A percentile compares a stretch with the other conserved stretches of the same genome.
phyloP scores from a whole-genome alignment of 202 grass and related monocot genomes.

The Carex arenaria region DNA sequence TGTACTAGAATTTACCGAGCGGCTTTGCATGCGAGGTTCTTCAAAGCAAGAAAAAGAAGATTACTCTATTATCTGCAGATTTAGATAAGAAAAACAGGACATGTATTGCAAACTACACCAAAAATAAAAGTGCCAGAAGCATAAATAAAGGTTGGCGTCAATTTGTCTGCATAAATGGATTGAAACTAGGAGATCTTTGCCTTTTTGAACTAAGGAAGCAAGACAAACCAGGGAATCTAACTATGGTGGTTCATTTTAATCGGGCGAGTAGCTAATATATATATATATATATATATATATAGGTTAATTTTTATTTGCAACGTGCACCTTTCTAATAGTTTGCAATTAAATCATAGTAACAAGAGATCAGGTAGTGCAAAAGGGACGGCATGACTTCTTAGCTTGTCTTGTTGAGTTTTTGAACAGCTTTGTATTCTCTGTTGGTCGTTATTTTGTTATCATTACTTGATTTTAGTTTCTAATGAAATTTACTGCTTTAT shows the following conservation, averaged over 20 bases:
- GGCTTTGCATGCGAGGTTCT: not conserved
- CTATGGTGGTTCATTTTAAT: no score
- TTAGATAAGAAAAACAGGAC: not conserved
- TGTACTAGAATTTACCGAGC: not conserved
- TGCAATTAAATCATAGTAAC: not conserved
- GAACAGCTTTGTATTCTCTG: no score
- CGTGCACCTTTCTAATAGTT: not conserved
- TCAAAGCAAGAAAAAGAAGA: not conserved
- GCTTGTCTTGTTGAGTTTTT: no score
- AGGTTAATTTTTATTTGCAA: not conserved
- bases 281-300: not conserved
- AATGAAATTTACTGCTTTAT: no score
- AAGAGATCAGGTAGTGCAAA: no score
- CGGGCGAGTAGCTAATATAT: not conserved
- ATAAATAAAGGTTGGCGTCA: not conserved
- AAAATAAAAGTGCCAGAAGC: not conserved
- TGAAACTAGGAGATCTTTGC: no score
- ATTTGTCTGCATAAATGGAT: not conserved
- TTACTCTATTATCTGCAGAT: not conserved
- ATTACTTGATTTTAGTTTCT: no score
- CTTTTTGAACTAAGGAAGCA: no score
- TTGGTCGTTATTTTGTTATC: no score
- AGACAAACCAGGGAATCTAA: no score
- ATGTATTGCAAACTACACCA: not conserved
- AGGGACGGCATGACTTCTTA: no score